These are phyloP conservation scores for Penicillium cataractarum DNA, from an alignment of 495 filamentous ascomycete genomes.

Conservation along the genomic window DNA sequence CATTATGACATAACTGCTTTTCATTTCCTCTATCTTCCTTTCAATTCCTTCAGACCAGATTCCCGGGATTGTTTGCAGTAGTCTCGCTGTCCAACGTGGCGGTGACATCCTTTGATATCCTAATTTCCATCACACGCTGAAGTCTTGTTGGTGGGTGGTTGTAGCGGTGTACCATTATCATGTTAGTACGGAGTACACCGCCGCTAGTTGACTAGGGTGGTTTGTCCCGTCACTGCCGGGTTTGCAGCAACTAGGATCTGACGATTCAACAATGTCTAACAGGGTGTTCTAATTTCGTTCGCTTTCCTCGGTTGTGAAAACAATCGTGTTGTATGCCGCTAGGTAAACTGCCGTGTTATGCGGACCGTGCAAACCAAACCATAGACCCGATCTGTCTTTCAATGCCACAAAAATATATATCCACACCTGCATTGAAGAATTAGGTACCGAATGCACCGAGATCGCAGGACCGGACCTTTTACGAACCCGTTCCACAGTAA, in stretches of 20 bases:
- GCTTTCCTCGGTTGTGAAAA: conserved; percentile 2
- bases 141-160: conserved; percentile 4
- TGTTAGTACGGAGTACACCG: conserved; percentile 1
- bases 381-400: neutral
- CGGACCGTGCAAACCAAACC: neutral
- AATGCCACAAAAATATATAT: neutral
- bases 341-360: neutral
- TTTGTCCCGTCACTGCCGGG: neutral
- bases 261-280: neutral
- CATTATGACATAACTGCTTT: conserved; percentile 18
- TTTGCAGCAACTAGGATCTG: neutral
- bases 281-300: neutral
- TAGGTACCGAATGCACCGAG: neutral
- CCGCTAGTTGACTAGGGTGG: conserved; percentile 1
- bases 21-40: neutral
- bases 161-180: conserved; percentile 32
- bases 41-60: neutral
- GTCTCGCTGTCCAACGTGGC: conserved; percentile 30
- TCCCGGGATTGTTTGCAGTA: conserved; percentile 30
- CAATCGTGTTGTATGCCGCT: neutral
- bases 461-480: neutral
- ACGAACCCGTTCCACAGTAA: neutral
- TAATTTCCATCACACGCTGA: neutral
- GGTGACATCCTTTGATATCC: conserved; percentile 31
- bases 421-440: neutral